Evolutionary conservation across 1,284 basidiomycete species (phyloP), one percentile per base, ranked within the genome.

Genomic region (Ustilago hordei): DNA sequence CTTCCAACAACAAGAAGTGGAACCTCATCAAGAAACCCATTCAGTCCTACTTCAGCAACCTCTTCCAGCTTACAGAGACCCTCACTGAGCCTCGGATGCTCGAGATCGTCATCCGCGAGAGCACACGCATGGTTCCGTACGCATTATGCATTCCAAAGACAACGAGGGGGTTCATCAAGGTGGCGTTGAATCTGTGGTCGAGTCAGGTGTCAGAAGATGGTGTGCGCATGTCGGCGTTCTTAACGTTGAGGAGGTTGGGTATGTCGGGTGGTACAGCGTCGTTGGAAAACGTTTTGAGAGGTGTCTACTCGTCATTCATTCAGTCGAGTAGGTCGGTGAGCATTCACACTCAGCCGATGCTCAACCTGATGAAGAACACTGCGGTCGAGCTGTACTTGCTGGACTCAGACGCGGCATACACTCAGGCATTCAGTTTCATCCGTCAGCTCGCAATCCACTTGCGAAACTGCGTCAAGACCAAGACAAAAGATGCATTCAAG

Each of bases 281-380:
- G 75, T 87, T 94, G 78, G 95, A 98, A 80, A 88, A 92, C 19
- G 92, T 94, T 64, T 89, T 98, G 78, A 95, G 95, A 92, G 92
- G 92, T 72, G 92, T 91, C 17, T 98, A 98, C 87, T 90, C 93
- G 59, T 90, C 92, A 3, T 89, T 98, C 38, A 90, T 98, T 57
- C 91, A 93, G 23, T 91, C 91, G 9, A 91, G 91, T 65, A 94
- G 94, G 85, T 91, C 91, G 19, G 97, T 95, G 5, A 93, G 90
- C 59, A 89, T 91, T 2, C 92, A 97, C 88, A 95, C 93, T 1
- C 89, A 99, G 13, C 95, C 95, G n/a, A 91, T 92, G 4, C 93
- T 99, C 87, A 97, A 94, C 83, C 88, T 99, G 48, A 97, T 98
- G 94, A 99, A 99, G 88, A 98, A 99, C 87, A 93, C 95, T 2